Conservation (phyloP, 306 rosid genomes). For the Gillenia trifoliata region DNA sequence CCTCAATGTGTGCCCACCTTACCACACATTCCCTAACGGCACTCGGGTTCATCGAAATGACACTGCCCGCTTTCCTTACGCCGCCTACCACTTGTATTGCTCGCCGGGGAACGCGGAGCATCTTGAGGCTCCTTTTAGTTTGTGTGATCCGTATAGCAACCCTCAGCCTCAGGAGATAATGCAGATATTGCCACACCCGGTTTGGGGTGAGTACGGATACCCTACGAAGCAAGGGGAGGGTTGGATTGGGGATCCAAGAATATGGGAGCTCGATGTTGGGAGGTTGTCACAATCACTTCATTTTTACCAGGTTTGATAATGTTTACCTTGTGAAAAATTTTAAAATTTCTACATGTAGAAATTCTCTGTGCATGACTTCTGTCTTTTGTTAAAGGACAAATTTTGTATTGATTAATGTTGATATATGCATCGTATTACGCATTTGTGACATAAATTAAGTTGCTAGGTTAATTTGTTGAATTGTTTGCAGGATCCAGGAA, state of each 20-base stretch:
- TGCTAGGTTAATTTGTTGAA: background rate
- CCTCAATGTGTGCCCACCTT: constrained; percentile 47
- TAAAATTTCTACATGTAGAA: too few relatives aligned
- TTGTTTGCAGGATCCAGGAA: constrained; percentile 37
- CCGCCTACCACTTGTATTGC: constrained; percentile 50
- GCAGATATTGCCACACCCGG: constrained; percentile 57
- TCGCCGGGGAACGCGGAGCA: constrained; percentile 47
- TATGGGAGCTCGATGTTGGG: constrained; percentile 69
- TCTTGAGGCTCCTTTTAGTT: constrained; percentile 34
- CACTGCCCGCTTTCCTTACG: constrained; percentile 39
- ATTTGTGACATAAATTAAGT: background rate
- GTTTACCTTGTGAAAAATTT: background rate
- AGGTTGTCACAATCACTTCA: constrained; percentile 55
- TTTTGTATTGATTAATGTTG: too few relatives aligned
- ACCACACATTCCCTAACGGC: constrained; percentile 51
- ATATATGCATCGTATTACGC: too few relatives aligned
- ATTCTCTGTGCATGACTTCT: too few relatives aligned
- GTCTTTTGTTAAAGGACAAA: too few relatives aligned
- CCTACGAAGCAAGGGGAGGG: constrained; percentile 54
- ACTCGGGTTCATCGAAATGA: constrained; percentile 38
- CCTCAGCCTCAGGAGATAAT: constrained; percentile 67
- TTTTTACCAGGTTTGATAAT: constrained; percentile 48
- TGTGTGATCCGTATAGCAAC: constrained; percentile 55
- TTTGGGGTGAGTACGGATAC: constrained; percentile 60
- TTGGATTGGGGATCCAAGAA: constrained; percentile 56